These are phyloP conservation scores for Conringia planisiliqua DNA, from an alignment of 345 rosid species.

Conservation along the genomic window DNA sequence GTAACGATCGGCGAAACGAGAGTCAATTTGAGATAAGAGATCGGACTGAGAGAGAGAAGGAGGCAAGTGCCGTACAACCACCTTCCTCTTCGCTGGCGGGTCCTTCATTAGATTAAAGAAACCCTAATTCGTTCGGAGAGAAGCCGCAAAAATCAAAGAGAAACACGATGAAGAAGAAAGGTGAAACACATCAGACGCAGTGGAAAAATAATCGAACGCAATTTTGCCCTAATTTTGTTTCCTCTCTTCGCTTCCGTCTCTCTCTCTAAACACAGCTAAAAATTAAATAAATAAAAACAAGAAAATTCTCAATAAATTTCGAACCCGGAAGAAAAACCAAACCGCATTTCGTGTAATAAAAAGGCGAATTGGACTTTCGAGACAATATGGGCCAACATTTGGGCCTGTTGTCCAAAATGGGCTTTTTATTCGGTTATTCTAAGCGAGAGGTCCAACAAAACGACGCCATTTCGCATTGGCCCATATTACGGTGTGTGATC, in stretches of 20 bases:
- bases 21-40: constrained; percentile 53
- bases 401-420: constrained; percentile 18
- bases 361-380: neutral
- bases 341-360: neutral
- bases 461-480: neutral
- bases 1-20: constrained; percentile 55
- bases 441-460: neutral
- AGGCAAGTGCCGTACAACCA: constrained; percentile 71
- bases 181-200: constrained; percentile 25
- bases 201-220: constrained; percentile 10
- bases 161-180: constrained; percentile 6
- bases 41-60: constrained; percentile 61
- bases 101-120: constrained; percentile 40
- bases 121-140: neutral
- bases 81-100: constrained; percentile 49
- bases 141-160: neutral
- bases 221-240: constrained; percentile 33
- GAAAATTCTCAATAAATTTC: constrained; percentile 1
- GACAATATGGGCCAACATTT: neutral
- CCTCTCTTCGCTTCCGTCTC: neutral
- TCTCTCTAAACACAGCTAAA: neutral
- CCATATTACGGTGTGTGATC: constrained; percentile 18
- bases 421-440: neutral
- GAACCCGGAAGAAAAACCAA: neutral
- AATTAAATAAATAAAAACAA: neutral